Evolutionary conservation across 371 early-diverging fungal genomes (phyloP).

Genomic region (Mucor mucedo): DNA sequence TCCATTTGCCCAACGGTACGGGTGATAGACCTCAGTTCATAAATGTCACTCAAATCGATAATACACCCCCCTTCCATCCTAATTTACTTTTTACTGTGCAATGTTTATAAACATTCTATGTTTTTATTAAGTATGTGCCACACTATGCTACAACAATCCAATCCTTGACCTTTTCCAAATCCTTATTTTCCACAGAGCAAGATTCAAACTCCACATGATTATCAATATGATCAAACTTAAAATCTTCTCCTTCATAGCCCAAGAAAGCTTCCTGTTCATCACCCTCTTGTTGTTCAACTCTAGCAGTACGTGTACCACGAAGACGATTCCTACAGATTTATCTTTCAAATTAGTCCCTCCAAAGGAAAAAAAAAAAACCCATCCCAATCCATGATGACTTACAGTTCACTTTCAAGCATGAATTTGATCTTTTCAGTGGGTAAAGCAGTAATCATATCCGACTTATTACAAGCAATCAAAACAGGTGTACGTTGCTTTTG

Average conservation of each 20-base stretch:
- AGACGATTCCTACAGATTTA: conserved; percentile 60
- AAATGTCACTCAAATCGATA: too few species aligned
- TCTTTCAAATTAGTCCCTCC: background rate
- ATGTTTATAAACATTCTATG: too few species aligned
- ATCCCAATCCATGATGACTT: conserved; percentile 22
- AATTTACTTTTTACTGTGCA: too few species aligned
- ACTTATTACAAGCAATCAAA: conserved; percentile 84
- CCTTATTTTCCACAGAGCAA: conserved; percentile 59
- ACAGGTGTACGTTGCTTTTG: conserved; percentile 65
- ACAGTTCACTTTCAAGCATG: conserved; percentile 81
- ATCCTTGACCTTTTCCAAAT: conserved; percentile 48
- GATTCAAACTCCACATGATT: conserved; percentile 68
- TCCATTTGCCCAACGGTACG: too few species aligned
- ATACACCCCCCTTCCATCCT: too few species aligned
- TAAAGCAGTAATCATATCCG: conserved; percentile 75
- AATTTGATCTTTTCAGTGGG: conserved; percentile 65
- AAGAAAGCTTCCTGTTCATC: conserved; percentile 69
- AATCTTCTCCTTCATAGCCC: conserved; percentile 81
- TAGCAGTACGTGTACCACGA: conserved; percentile 70
- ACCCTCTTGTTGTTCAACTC: conserved; percentile 65
- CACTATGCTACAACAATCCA: conserved; percentile 35
- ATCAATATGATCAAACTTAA: conserved; percentile 80
- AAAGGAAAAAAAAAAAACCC: too few species aligned
- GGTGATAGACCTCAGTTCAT: too few species aligned
- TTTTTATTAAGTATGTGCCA: too few species aligned